Conservation (phyloP, 2,329 filamentous ascomycete species). For the Alternaria sp. region DNA sequence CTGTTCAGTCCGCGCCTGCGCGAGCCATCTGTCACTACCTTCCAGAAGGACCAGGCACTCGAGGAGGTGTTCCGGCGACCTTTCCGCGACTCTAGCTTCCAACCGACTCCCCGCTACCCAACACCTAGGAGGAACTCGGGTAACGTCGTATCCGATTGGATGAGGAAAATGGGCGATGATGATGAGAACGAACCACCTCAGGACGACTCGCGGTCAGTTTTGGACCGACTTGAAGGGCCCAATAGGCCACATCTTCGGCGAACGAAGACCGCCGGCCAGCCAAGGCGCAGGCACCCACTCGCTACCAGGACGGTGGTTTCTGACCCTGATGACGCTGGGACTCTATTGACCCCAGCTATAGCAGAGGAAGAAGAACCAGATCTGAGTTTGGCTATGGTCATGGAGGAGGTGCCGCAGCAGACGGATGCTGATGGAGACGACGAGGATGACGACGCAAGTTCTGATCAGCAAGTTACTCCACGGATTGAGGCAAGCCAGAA, state of each 20-base stretch:
- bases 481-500: slow-evolving; percentile 28
- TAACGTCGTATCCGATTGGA: slow-evolving; percentile 87
- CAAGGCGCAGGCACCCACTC: slow-evolving; percentile 55
- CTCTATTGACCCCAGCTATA: slow-evolving; percentile 44
- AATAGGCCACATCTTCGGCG: slow-evolving; percentile 60
- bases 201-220: slow-evolving; percentile 65
- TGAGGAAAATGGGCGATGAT: slow-evolving; percentile 70
- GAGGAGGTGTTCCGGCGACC: slow-evolving; percentile 85
- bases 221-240: slow-evolving; percentile 63
- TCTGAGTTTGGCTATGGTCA: slow-evolving; percentile 47
- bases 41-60: slow-evolving; percentile 85
- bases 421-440: slow-evolving; percentile 90
- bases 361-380: slow-evolving; percentile 55
- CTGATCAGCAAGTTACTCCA: slow-evolving; percentile 29
- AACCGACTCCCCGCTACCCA: slow-evolving; percentile 41
- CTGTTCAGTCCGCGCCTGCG: slow-evolving; percentile 80
- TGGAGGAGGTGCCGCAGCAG: slow-evolving; percentile 60
- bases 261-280: slow-evolving; percentile 51
- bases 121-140: slow-evolving; percentile 73
- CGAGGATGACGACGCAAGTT: slow-evolving; percentile 61
- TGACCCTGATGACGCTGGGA: slow-evolving; percentile 58
- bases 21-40: slow-evolving; percentile 86
- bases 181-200: slow-evolving; percentile 68
- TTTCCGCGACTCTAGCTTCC: slow-evolving; percentile 63
- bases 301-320: slow-evolving; percentile 62